phyloP scores from a whole-genome alignment of 1,139 yeast genomes.

The Debaryomyces sp. region DNA sequence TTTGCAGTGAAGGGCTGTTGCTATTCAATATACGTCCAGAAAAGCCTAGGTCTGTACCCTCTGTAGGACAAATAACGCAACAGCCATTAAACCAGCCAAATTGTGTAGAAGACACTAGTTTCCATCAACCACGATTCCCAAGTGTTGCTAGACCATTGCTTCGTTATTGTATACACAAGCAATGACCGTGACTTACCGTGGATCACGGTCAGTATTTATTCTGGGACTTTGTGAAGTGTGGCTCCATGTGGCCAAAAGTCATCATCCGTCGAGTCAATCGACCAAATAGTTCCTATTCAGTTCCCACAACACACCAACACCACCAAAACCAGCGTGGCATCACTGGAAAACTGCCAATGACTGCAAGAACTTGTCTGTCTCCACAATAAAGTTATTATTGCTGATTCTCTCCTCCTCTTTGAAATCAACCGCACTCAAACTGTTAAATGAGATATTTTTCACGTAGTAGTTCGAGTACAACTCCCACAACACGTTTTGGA shows the following conservation, averaged over 20 bases:
- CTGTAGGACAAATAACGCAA: background rate
- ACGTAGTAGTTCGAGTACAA: constrained; percentile 71
- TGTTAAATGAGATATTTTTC: constrained; percentile 69
- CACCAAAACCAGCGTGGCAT: background rate
- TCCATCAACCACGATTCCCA: background rate
- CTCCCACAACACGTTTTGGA: constrained; percentile 62
- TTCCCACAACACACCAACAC: background rate
- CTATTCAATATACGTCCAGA: background rate
- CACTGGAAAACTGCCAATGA: constrained; percentile 27
- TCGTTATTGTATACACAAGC: background rate
- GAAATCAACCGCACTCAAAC: constrained; percentile 57
- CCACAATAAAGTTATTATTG: constrained; percentile 46
- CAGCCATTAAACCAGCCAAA: background rate
- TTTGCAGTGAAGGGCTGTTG: background rate
- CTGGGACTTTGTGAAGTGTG: background rate
- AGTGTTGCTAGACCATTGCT: background rate
- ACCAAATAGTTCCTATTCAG: background rate
- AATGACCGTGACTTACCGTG: background rate
- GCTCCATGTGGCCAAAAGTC: background rate
- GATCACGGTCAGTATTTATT: background rate
- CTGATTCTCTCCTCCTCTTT: constrained; percentile 39
- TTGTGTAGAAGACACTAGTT: background rate
- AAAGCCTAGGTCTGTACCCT: background rate
- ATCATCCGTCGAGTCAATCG: background rate
- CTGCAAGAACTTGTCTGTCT: constrained; percentile 43